Conservation (phyloP, 371 early-diverging fungal species). For the Mortierella sp. region DNA sequence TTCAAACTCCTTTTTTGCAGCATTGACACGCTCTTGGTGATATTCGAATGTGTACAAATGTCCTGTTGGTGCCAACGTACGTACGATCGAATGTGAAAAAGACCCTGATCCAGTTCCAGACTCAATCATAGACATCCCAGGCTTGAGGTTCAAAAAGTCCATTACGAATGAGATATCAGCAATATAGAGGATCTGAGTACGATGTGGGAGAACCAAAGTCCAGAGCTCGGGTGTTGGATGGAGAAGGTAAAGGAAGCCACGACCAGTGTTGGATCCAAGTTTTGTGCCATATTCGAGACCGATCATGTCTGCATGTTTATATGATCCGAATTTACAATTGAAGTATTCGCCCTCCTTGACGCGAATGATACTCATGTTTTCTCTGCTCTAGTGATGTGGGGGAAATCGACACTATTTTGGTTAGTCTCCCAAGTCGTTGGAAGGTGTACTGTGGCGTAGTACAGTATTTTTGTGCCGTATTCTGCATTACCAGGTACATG, state of each 20-base stretch:
- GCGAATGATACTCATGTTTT: conserved; percentile 70
- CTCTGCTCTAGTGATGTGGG: conserved; percentile 64
- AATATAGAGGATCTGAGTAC: conserved; percentile 95
- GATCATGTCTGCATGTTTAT: conserved; percentile 85
- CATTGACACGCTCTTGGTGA: conserved; percentile 82
- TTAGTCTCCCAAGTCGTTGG: neutral
- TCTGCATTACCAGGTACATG: conserved; percentile 65
- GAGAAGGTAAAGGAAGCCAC: conserved; percentile 89
- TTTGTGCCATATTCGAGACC: conserved; percentile 89
- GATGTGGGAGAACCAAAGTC: conserved; percentile 92
- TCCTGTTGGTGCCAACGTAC: conserved; percentile 89
- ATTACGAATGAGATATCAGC: conserved; percentile 94
- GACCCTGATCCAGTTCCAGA: conserved; percentile 98
- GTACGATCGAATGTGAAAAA: conserved; percentile 93
- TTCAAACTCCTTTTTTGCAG: conserved; percentile 84
- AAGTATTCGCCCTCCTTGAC: conserved; percentile 70
- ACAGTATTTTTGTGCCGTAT: neutral
- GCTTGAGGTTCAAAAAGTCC: conserved; percentile 82
- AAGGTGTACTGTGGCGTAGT: neutral
- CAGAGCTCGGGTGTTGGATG: conserved; percentile 97
- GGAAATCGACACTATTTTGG: neutral
- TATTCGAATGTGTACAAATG: conserved; percentile 95
- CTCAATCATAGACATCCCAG: conserved; percentile 91
- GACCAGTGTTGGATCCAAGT: conserved; percentile 76
- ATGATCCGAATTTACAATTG: conserved; percentile 84